Evolutionary conservation across 345 rosid species (phyloP).

Genomic region (Brassica nigra): DNA sequence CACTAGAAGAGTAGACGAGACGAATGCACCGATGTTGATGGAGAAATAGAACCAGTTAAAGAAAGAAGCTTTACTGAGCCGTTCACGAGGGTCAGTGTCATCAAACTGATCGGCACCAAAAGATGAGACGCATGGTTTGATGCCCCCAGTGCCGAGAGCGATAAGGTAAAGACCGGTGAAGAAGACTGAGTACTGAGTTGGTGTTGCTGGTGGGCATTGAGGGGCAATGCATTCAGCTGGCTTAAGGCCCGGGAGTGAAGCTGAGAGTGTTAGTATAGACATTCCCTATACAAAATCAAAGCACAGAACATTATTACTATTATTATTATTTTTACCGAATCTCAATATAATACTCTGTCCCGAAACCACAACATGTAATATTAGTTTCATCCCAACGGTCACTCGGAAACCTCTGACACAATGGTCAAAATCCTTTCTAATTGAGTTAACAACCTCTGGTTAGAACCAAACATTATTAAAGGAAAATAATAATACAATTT

Average conservation of each 20-base stretch:
- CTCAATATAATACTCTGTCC: no score
- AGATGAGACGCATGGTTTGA: slow-evolving; percentile 1
- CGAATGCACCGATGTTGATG: slow-evolving; percentile 87
- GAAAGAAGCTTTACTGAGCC: slow-evolving; percentile 2
- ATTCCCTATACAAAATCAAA: slow-evolving; percentile 47
- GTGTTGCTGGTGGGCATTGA: slow-evolving; percentile 39
- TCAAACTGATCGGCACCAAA: slow-evolving; percentile 9
- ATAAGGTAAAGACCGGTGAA: slow-evolving; percentile 2
- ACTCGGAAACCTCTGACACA: neutral
- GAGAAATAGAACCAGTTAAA: slow-evolving; percentile 97
- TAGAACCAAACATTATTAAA: neutral
- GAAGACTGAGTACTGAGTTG: neutral
- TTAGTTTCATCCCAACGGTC: neutral
- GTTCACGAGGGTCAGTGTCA: neutral
- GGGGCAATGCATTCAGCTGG: slow-evolving; percentile 48
- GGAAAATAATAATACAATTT: neutral
- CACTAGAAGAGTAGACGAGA: slow-evolving; percentile 82
- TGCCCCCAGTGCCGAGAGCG: neutral
- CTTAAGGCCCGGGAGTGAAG: slow-evolving; percentile 50
- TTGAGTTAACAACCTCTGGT: neutral
- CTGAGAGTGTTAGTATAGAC: slow-evolving; percentile 52
- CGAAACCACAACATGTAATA: neutral
- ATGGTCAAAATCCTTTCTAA: no score
- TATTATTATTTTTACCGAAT: no score
- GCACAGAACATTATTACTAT: neutral